Percentiles rank a stretch among this genome's conserved stretches.
Evolutionary conservation across 306 rosid species (phyloP).

Genomic region (Begonia fuchsioides): DNA sequence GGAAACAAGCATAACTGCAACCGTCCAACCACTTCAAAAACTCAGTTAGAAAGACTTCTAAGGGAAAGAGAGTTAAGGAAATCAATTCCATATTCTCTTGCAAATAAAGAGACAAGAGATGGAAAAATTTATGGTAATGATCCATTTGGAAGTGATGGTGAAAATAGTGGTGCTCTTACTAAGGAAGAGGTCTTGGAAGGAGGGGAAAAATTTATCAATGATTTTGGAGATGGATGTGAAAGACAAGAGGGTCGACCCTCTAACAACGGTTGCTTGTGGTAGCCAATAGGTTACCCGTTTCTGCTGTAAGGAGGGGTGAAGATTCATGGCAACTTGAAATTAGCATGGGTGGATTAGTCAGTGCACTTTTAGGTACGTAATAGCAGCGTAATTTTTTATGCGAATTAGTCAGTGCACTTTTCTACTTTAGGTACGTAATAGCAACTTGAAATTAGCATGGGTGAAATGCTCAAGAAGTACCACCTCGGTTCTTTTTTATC

Average conservation of each 20-base stretch:
- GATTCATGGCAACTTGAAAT: slow-evolving; percentile 79
- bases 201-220: slow-evolving; percentile 15
- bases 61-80: slow-evolving; percentile 85
- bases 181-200: slow-evolving; percentile 48
- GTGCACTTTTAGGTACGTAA: slow-evolving; percentile 79
- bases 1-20: slow-evolving; percentile 46
- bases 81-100: slow-evolving; percentile 23
- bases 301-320: slow-evolving; percentile 73
- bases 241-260: slow-evolving; percentile 39
- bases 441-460: too few relatives aligned
- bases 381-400: slow-evolving; percentile 6
- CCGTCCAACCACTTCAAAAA: slow-evolving; percentile 56
- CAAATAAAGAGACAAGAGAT: slow-evolving; percentile 34
- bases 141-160: slow-evolving; percentile 16
- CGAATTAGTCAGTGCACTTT: slow-evolving; percentile 90
- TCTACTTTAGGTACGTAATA: slow-evolving; percentile 55
- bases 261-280: slow-evolving; percentile 77
- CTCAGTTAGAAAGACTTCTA: slow-evolving; percentile 81
- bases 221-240: slow-evolving; percentile 25
- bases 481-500: too few relatives aligned
- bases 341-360: slow-evolving; percentile 89
- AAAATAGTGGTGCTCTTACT: slow-evolving; percentile 11
- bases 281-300: slow-evolving; percentile 88
- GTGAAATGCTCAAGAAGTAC: too few relatives aligned
- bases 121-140: slow-evolving; percentile 29